Evolutionary conservation across 257 asterid species (phyloP), one percentile per base, ranked within the genome.

Genomic region (Solanum appendiculatum): DNA sequence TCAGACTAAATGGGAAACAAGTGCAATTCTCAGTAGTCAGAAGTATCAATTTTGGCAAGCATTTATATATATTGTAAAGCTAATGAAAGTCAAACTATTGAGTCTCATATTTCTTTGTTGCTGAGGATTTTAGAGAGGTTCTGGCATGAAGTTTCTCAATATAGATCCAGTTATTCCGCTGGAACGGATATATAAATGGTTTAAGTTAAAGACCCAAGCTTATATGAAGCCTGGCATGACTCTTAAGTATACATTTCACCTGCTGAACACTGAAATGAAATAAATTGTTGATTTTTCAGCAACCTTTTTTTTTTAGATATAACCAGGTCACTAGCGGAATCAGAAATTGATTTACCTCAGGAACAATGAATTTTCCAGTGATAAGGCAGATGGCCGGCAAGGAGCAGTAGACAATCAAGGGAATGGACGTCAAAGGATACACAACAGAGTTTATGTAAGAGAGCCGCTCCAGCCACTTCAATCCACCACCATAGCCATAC

Each of bases 301-400:
- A 18, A 80, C 37, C 8, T 27, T 5, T 16, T 16, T 18, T 15
- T 46, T 80, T 77, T 13, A 77, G 84, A 80, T 44, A 16, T 80
- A 80, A 27, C 66, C 85, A 80, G 85, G 66, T 46, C 37, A 80
- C 27, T 29, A 27, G 29, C 4, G 18, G 66, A 80, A 42, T 18
- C 25, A 80, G 64, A 80, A 46, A 80, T 8, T 77, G 40, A 88
- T 87, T 56, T 91, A 96, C 98, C 99, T 93, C 99, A 2, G 99
- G 99, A 86, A 96, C 98, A 40, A 95, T 96, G 85, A 96, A 95
- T 87, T 93, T 94, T 40, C 99, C 99, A 2, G 99, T 95, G 44
- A 96, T 95, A 87, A 96, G 98, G 92, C 98, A 96, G 84, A 95
- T 91, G 89, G 99, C 98, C 2, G 99, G 99, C 90, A 96, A 90